These are phyloP conservation scores for Salvia rosmarinus DNA, from an alignment of 257 asterid species.

Conservation along the genomic window DNA sequence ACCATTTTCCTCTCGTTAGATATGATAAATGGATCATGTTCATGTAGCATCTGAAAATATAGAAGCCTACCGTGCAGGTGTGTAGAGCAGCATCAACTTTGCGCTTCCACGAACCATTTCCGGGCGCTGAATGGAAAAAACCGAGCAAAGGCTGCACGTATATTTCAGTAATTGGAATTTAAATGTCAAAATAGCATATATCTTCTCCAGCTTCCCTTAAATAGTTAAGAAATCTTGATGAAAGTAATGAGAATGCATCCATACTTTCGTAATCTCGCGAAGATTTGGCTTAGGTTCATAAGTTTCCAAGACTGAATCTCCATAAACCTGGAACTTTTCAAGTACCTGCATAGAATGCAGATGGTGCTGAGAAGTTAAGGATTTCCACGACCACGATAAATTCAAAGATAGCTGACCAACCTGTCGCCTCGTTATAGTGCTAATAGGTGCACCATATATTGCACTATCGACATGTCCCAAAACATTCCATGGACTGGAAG, in stretches of 20 bases:
- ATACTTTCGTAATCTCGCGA: constrained; percentile 77
- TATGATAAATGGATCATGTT: too few relatives aligned
- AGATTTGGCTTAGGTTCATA: constrained; percentile 68
- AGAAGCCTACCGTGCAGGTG: constrained; percentile 59
- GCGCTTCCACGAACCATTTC: constrained; percentile 85
- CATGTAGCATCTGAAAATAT: constrained; percentile 7
- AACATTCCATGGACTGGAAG: constrained; percentile 81
- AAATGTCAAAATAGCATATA: constrained; percentile 14
- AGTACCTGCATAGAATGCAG: constrained; percentile 56
- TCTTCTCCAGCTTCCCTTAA: constrained; percentile 6
- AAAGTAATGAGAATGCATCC: constrained; percentile 28
- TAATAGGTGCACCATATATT: constrained; percentile 71
- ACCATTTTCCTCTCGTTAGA: neutral
- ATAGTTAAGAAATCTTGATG: constrained; percentile 8
- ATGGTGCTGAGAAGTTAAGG: constrained; percentile 7
- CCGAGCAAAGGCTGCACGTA: constrained; percentile 81
- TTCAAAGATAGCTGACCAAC: constrained; percentile 42
- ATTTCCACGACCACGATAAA: constrained; percentile 7
- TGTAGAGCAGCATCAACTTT: constrained; percentile 79
- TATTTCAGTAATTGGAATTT: constrained; percentile 7
- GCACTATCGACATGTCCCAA: constrained; percentile 84
- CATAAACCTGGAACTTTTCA: constrained; percentile 75
- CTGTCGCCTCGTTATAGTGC: constrained; percentile 79
- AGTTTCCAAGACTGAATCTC: constrained; percentile 64
- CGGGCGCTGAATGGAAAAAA: constrained; percentile 75